Base-by-base conservation (phyloP, 768 basidiomycete species). In the Rhizopogon rudus region DNA sequence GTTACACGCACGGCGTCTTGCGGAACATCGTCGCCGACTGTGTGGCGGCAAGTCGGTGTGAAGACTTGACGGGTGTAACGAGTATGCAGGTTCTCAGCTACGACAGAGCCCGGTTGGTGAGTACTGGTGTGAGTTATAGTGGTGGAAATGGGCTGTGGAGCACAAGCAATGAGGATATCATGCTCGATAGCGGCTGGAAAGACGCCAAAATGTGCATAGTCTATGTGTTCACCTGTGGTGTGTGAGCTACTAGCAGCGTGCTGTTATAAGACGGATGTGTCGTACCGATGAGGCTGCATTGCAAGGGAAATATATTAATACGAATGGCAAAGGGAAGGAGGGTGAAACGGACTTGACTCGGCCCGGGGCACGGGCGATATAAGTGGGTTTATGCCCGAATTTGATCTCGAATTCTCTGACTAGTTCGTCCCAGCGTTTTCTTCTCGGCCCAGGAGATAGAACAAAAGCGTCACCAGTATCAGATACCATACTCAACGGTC, bases 131-230 rank as follows among this genome's bases (percentile, higher is more conserved):
- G 9, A 29, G 57, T 28, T 55, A 67, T 39, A 66, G 61, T 57
- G 33, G 33, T 16, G 35, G 48, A 35, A 14, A 20, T 20, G 9
- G 37, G 7, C 25, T 51, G 77, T n/a, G 78, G 78, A 33, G 79
- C 83, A 69, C 81, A 85, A 0, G 91, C 91, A 53, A 93, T 86
- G 51, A 93, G 75, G 60, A 93, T 86, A 67, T 93, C 93, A 51
- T 82, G 82, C 60, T 92, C 91, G 40, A 93, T 80, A 0, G 91
- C 92, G n/a, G 86, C 80, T 14, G 91, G 93, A 37, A 93, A 77
- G 7, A 90, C 90, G 3, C 91, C 91, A 60, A 92, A 91, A 28
- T 91, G 73, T 0, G 86, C 82, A 60, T 92, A 92, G 69, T 92
- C 90, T 66, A 92, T 87, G 65, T 92, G 88, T 71, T 91, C 89